Conservation (phyloP, 78 protist species). For the Isochrysis galbana region DNA sequence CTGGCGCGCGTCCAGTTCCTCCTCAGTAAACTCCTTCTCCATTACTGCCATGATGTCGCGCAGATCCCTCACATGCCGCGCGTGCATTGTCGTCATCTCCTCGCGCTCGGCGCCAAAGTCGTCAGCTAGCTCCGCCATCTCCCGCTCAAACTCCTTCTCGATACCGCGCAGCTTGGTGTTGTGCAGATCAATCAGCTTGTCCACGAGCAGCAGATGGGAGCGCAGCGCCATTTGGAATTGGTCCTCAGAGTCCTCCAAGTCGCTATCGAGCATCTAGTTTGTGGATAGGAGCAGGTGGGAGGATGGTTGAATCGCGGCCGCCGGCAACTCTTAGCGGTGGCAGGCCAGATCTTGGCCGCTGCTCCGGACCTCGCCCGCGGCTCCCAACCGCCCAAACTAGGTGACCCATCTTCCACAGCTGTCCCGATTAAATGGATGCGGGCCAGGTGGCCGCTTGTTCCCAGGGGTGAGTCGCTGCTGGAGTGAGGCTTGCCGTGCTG, state of each 20-base stretch:
- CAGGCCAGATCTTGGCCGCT: no score
- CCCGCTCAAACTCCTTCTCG: constrained; percentile 52
- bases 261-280: constrained; percentile 53
- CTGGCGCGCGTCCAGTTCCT: constrained; percentile 39
- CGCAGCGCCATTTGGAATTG: constrained; percentile 78
- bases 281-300: not conserved
- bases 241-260: constrained; percentile 76
- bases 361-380: no score
- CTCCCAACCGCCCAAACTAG: no score
- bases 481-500: no score
- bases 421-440: no score
- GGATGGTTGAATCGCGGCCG: not conserved
- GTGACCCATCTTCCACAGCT: no score
- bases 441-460: no score
- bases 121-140: constrained; percentile 12
- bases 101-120: constrained; percentile 50
- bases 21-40: constrained; percentile 44
- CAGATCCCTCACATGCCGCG: constrained; percentile 45
- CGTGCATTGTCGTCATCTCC: constrained; percentile 36
- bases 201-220: constrained; percentile 60
- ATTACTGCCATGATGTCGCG: constrained; percentile 42
- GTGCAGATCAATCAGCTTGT: constrained; percentile 62
- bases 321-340: not conserved
- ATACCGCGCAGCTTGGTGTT: constrained; percentile 19
- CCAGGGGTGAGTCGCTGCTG: no score